Evolutionary conservation across 1,284 basidiomycete genomes (phyloP).

Genomic region (Ceratobasidium papillatum): DNA sequence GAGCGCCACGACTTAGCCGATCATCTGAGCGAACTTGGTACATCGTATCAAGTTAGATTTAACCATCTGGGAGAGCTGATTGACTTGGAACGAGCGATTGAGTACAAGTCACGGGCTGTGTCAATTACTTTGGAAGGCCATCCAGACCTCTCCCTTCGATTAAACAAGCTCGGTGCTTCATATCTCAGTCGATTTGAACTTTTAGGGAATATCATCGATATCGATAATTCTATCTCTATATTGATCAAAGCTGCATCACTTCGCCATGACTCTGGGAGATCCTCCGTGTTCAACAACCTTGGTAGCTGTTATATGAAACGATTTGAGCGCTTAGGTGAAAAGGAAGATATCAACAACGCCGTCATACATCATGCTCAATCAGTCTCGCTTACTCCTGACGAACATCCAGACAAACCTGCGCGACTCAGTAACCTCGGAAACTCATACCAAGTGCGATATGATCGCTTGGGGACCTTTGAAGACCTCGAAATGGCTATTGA

Average conservation of each 20-base stretch:
- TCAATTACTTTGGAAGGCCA: not conserved
- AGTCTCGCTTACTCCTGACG: not conserved
- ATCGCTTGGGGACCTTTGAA: not conserved
- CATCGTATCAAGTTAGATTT: not conserved
- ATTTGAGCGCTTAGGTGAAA: not conserved
- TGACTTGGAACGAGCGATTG: not conserved
- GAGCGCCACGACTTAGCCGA: not conserved
- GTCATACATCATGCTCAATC: not conserved
- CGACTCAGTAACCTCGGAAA: not conserved
- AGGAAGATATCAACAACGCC: not conserved
- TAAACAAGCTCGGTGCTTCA: not conserved
- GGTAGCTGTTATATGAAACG: not conserved
- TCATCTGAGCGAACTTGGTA: not conserved
- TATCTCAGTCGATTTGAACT: not conserved
- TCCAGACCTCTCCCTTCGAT: too few species aligned
- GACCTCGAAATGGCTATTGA: constrained; percentile 6
- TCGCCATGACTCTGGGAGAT: not conserved
- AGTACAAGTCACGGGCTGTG: not conserved
- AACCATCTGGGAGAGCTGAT: not conserved
- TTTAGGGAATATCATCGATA: not conserved
- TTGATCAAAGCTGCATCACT: not conserved
- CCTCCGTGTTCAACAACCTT: not conserved
- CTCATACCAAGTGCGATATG: not conserved
- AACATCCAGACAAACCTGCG: not conserved
- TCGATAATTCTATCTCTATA: constrained; percentile 2